These are phyloP conservation scores for Eremothecium sinecaudum DNA, from an alignment of 1,139 yeast genomes.

Conservation along the genomic window DNA sequence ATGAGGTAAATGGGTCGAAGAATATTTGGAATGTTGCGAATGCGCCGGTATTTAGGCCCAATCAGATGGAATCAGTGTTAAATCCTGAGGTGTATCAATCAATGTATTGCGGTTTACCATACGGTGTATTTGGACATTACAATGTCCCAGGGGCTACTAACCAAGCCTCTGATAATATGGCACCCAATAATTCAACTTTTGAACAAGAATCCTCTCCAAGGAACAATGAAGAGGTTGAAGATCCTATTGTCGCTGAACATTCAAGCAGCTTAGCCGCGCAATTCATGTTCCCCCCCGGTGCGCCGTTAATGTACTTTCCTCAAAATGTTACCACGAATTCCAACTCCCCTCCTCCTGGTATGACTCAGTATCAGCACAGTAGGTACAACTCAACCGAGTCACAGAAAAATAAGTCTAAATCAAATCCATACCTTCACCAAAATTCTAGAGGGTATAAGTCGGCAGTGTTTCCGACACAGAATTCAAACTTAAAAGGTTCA, in stretches of 20 bases:
- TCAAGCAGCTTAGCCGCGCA: background rate
- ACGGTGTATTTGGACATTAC: slow-evolving; percentile 6
- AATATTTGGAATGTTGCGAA: slow-evolving; percentile 25
- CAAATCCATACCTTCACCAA: slow-evolving; percentile 2
- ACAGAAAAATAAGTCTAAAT: slow-evolving; percentile 1
- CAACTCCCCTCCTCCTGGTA: background rate
- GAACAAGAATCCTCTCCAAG: background rate
- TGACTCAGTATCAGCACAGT: background rate
- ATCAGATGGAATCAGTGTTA: slow-evolving; percentile 1
- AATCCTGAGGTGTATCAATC: slow-evolving; percentile 5
- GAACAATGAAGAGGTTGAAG: background rate
- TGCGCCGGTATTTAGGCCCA: slow-evolving; percentile 24
- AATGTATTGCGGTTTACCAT: slow-evolving; percentile 8
- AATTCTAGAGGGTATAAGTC: slow-evolving; percentile 1
- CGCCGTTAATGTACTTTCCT: slow-evolving; percentile 4
- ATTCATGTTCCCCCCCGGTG: slow-evolving; percentile 6
- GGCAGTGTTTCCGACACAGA: background rate
- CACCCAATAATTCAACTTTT: background rate
- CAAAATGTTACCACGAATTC: background rate
- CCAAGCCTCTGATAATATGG: background rate
- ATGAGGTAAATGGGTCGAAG: slow-evolving; percentile 9
- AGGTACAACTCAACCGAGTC: slow-evolving; percentile 1
- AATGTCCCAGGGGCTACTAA: slow-evolving; percentile 1
- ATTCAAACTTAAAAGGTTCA: background rate
- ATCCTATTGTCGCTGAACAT: background rate